Evolutionary conservation across 1,284 basidiomycete genomes (phyloP), one percentile per base, ranked within the genome.

Genomic region (Leccinum fallax): DNA sequence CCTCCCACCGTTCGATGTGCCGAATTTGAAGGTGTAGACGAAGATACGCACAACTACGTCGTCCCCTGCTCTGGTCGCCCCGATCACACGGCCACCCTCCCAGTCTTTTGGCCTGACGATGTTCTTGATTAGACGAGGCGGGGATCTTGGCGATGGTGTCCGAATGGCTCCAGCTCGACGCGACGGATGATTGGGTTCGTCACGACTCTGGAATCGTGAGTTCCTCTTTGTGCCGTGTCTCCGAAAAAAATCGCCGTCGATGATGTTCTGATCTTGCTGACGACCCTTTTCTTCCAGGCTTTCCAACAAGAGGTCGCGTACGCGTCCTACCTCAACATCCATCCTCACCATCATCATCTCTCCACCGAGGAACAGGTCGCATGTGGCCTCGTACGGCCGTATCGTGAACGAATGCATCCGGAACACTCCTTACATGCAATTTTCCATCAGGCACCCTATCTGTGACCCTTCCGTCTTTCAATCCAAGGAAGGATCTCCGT

Each of bases 91-190:
- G 21, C 21, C 21, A 21, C 21, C 21, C 21, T 21, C 21, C 21
- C 21, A 21, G 21, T 65, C 53, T 46, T 46, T 58, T 60, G 60
- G 60, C 81, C 57, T 62, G 53, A 28, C 5, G 9, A 64, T 62
- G 57, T 64, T 4, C 21, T 46, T 21, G 43, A 21, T 46, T 61
- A 94, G 94, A 97, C 74, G 96, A 99, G 74, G 89, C 92, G 2
- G 89, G 93, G 62, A 84, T 84, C 38, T 80, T 94, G 24, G 85
- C 84, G 3, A 83, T 97, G 70, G 83, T 92, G 9, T 94, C 95
- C 15, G 92, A 94, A 62, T 99, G 97, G 97, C 82, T 99, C 11
- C 94, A 98, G 75, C 83, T 99, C 48, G 97, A 99, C 78, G 90
- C 94, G 11, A 80, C 85, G 1, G 95, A 98, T 76, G 94, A 96